Evolutionary conservation across 1,284 basidiomycete genomes (phyloP).

Genomic region (Phellopilus nigrolimitatus): DNA sequence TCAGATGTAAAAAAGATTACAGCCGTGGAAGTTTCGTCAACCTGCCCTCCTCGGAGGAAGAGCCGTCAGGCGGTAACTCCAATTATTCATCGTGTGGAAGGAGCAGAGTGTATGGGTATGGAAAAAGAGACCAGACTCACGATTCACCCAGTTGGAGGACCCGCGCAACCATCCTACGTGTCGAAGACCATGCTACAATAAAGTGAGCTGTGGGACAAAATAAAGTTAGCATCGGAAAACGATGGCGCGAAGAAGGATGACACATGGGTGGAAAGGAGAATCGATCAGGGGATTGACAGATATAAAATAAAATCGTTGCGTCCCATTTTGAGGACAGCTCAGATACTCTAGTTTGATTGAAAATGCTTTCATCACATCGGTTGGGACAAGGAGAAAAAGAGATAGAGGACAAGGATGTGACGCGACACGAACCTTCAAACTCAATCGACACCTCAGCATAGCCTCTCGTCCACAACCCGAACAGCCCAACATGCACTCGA

Average conservation of each 20-base stretch:
- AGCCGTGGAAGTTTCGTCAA: constrained; percentile 76
- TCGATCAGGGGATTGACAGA: constrained; percentile 66
- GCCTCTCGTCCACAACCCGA: too few species aligned
- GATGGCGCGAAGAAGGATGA: background rate
- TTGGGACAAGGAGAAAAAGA: too few species aligned
- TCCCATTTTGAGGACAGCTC: constrained; percentile 48
- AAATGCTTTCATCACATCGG: constrained; percentile 56
- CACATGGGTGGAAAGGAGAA: constrained; percentile 24
- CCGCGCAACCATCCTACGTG: background rate
- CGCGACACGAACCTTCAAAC: too few species aligned
- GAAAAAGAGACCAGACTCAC: background rate
- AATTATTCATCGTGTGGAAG: constrained; percentile 48
- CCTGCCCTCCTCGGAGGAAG: constrained; percentile 31
- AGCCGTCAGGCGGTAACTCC: constrained; percentile 79
- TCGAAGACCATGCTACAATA: background rate
- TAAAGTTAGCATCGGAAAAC: background rate
- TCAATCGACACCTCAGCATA: too few species aligned
- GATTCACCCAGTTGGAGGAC: too few species aligned
- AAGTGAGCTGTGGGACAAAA: background rate
- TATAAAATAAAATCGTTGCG: constrained; percentile 62
- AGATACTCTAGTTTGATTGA: constrained; percentile 88
- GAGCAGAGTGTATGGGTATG: too few species aligned
- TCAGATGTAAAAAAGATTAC: too few species aligned
- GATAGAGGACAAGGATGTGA: too few species aligned
- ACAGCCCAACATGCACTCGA: too few species aligned